phyloP scores from a whole-genome alignment of 2,329 filamentous ascomycete genomes.

The Aspergillus novofumigatus region DNA sequence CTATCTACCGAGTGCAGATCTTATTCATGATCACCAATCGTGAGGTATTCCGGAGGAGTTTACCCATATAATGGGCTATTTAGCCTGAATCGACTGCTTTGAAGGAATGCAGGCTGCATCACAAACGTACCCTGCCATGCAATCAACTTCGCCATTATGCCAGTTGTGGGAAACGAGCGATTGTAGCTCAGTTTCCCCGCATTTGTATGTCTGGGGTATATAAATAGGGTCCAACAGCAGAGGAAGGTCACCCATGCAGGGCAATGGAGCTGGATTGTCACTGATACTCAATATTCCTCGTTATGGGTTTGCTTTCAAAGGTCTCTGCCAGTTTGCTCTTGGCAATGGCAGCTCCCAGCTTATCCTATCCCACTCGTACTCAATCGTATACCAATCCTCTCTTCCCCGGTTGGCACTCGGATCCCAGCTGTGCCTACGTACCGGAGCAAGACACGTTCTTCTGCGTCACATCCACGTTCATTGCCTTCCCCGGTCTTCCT shows the following conservation, averaged over 20 bases:
- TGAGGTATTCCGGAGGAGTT: neutral
- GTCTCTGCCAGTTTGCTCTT: neutral
- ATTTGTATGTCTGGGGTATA: neutral
- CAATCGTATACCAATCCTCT: slow-evolving; percentile 37
- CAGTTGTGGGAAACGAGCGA: neutral
- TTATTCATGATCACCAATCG: neutral
- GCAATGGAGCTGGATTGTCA: neutral
- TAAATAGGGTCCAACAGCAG: neutral
- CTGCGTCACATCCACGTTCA: slow-evolving; percentile 44
- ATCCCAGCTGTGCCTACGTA: slow-evolving; percentile 45
- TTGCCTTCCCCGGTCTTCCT: slow-evolving; percentile 44
- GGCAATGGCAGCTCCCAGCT: neutral
- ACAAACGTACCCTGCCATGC: neutral
- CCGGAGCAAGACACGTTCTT: slow-evolving; percentile 38
- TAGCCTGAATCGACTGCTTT: neutral
- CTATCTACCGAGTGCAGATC: neutral
- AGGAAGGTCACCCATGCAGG: neutral
- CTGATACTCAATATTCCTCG: neutral
- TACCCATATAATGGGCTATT: neutral
- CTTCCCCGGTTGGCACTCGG: slow-evolving; percentile 45
- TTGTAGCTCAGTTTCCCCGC: neutral
- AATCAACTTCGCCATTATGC: neutral
- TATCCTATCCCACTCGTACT: neutral
- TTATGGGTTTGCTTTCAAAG: neutral
- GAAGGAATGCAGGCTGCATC: neutral